A percentile compares a stretch with the other conserved stretches of the same genome.
phyloP scores from a whole-genome alignment of 1,284 basidiomycete species.

The Chalciporus sp. region DNA sequence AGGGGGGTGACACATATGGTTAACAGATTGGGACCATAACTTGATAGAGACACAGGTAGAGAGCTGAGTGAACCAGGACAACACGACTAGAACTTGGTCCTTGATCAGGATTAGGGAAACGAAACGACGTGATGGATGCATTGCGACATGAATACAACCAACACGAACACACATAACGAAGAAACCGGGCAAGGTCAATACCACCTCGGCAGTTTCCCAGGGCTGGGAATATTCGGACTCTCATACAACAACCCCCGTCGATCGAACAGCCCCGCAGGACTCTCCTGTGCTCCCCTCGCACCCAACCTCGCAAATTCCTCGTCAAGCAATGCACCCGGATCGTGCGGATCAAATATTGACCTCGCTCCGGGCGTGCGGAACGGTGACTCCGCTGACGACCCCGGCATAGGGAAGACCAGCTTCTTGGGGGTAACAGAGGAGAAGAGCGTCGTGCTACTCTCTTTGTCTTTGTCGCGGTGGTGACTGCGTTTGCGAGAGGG shows the following conservation, averaged over 20 bases:
- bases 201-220: slow-evolving; percentile 51
- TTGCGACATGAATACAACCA: background rate
- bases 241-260: slow-evolving; percentile 55
- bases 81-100: background rate
- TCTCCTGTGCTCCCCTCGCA: slow-evolving; percentile 45
- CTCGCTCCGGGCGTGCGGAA: slow-evolving; percentile 60
- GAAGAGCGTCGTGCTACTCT: slow-evolving; percentile 32
- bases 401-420: slow-evolving; percentile 44
- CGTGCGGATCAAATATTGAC: slow-evolving; percentile 64
- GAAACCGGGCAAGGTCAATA: slow-evolving; percentile 37
- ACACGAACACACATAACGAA: background rate
- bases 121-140: background rate
- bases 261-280: slow-evolving; percentile 62
- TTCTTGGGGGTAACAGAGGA: slow-evolving; percentile 62
- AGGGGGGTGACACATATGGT: background rate
- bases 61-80: background rate
- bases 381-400: slow-evolving; percentile 44
- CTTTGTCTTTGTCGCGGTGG: slow-evolving; percentile 34
- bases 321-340: slow-evolving; percentile 61
- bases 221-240: slow-evolving; percentile 53
- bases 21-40: background rate
- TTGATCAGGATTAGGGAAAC: background rate
- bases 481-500: slow-evolving; percentile 51
- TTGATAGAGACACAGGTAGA: background rate
- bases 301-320: slow-evolving; percentile 62